Evolutionary conservation across 257 asterid species (phyloP).

Genomic region (Plantago major): DNA sequence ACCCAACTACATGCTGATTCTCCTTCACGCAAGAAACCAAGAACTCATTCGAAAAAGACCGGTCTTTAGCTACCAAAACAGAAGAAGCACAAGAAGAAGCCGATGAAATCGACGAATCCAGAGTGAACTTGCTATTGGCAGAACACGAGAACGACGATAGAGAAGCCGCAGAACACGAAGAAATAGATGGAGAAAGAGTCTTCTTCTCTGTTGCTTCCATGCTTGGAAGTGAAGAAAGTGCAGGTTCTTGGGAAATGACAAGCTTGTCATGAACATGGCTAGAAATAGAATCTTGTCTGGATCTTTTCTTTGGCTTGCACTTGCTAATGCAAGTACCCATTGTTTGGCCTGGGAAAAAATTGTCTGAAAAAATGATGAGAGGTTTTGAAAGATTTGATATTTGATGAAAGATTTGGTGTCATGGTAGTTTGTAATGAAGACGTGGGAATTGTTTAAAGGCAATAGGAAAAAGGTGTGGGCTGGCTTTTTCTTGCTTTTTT

Average conservation of each 20-base stretch:
- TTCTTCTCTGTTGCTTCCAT: slow-evolving; percentile 7
- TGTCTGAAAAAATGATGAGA: background rate
- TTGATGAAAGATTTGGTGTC: slow-evolving; percentile 10
- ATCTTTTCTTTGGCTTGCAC: slow-evolving; percentile 49
- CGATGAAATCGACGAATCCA: slow-evolving; percentile 28
- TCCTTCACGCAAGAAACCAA: slow-evolving; percentile 58
- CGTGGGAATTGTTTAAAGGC: slow-evolving; percentile 24
- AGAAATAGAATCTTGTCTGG: slow-evolving; percentile 21
- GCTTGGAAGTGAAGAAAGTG: slow-evolving; percentile 21
- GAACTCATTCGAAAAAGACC: slow-evolving; percentile 60
- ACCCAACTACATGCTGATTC: slow-evolving; percentile 44
- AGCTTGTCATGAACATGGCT: slow-evolving; percentile 54
- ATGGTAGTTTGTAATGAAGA: slow-evolving; percentile 9
- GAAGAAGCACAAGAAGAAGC: slow-evolving; percentile 35
- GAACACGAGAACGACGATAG: slow-evolving; percentile 45
- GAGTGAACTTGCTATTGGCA: slow-evolving; percentile 22
- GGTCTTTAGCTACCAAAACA: slow-evolving; percentile 34
- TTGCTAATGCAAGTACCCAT: slow-evolving; percentile 93
- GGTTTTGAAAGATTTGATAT: slow-evolving; percentile 14
- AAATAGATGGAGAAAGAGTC: slow-evolving; percentile 43
- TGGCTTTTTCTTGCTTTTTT: slow-evolving; percentile 30
- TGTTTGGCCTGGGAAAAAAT: background rate
- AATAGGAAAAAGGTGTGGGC: slow-evolving; percentile 19
- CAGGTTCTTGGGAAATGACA: slow-evolving; percentile 46
- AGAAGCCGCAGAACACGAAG: slow-evolving; percentile 32